Evolutionary conservation across 2,329 filamentous ascomycete genomes (phyloP), one percentile per base, ranked within the genome.

Genomic region (Chalaropsis ovoidea): DNA sequence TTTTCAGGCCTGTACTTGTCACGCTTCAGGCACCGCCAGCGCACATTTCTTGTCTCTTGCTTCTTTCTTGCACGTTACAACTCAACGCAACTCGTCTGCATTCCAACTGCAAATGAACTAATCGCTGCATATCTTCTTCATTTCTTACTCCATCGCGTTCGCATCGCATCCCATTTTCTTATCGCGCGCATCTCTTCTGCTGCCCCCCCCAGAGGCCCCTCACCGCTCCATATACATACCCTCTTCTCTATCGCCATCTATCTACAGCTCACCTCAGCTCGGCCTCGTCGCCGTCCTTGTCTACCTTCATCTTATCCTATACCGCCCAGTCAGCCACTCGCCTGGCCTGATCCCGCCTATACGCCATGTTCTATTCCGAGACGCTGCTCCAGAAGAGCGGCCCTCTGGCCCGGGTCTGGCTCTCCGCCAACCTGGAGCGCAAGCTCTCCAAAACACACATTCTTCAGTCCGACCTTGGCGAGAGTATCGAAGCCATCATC

Each of bases 371-470:
- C 78, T 97, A 96, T 77, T 96, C 94, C 64, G 91, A 96, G 80
- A 91, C 90, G 65, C 84, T 99, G 67, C 84, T 99, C 72, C 91
- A 92, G 75, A 96, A 96, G 86, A 96, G 90, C 72, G 94, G 94
- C 80, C 93, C 94, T 73, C 79, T 99, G 81, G 94, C 94, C 77
- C 90, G 91, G 74, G 92, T 97, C 78, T 99, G 94, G 94, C 84
- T 97, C 68, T 96, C 94, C 41, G 91, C 94, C 79, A 99, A 97
- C 77, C 82, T 97, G 70, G 94, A 97, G 83, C 91, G 93, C 81
- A 99, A 97, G 79, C 86, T 99, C 68, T 95, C 92, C 71, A 99
- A 99, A 78, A 91, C 90, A 69, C 91, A 96, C 73, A 94, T 97
- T 70, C 76, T 99, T 69, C 90, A 96, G 74, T 93, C 92, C 67